Evolutionary conservation across 2,329 filamentous ascomycete genomes (phyloP).

Genomic region (Delphinella strobiligena): DNA sequence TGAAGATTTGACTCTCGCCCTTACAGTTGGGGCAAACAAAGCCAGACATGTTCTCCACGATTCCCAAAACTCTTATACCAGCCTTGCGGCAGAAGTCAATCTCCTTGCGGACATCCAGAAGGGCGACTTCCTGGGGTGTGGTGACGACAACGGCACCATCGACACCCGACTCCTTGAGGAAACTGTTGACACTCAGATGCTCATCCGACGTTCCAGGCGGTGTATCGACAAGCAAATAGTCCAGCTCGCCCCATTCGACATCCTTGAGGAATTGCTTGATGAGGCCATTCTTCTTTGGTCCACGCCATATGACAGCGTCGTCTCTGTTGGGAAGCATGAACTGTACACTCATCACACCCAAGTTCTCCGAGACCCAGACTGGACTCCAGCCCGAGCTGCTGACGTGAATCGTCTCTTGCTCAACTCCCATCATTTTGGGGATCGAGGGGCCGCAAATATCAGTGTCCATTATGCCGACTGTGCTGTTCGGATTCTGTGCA

Average conservation of each 20-base stretch:
- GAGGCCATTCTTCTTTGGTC: slow-evolving; percentile 94
- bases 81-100: slow-evolving; percentile 97
- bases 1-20: slow-evolving; percentile 72
- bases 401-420: slow-evolving; percentile 85
- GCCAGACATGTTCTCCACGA: slow-evolving; percentile 96
- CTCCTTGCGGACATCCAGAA: slow-evolving; percentile 91
- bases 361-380: slow-evolving; percentile 88
- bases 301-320: slow-evolving; percentile 94
- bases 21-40: slow-evolving; percentile 93
- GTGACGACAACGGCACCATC: slow-evolving; percentile 89
- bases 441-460: slow-evolving; percentile 95
- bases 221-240: slow-evolving; percentile 88
- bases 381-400: slow-evolving; percentile 84
- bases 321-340: slow-evolving; percentile 94
- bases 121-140: slow-evolving; percentile 84
- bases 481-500: slow-evolving; percentile 63
- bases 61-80: slow-evolving; percentile 71
- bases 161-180: slow-evolving; percentile 81
- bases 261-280: slow-evolving; percentile 98
- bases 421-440: slow-evolving; percentile 98
- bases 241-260: slow-evolving; percentile 92
- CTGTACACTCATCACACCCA: slow-evolving; percentile 94
- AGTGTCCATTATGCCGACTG: slow-evolving; percentile 92
- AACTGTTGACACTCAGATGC: slow-evolving; percentile 85
- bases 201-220: slow-evolving; percentile 93